Conservation (phyloP, 2,329 filamentous ascomycete species). For the Dothideomycetes sp. region DNA sequence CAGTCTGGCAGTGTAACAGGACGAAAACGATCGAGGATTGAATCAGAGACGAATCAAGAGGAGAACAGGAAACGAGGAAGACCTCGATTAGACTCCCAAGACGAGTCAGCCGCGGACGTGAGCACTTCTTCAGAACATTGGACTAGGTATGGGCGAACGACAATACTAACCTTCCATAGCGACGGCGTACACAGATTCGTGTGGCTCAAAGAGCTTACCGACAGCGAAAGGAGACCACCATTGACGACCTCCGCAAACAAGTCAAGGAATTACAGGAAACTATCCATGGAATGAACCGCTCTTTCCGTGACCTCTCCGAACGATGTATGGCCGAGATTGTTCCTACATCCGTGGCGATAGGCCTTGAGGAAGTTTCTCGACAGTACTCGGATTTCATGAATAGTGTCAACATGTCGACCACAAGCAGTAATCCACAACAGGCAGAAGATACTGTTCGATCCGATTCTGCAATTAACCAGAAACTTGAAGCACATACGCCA, state of each 20-base stretch:
- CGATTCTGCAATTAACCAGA: no score
- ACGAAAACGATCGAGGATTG: constrained; percentile 9
- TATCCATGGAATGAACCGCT: constrained; percentile 64
- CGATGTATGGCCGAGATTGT: constrained; percentile 19
- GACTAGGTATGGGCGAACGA: constrained; percentile 2
- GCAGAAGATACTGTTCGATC: no score
- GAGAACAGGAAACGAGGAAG: constrained; percentile 54
- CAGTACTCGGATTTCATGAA: no score
- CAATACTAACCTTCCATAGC: constrained; percentile 36
- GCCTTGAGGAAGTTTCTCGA: constrained; percentile 15
- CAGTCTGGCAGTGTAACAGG: background rate
- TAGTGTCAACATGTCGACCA: no score
- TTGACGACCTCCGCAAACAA: constrained; percentile 60
- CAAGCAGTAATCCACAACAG: no score
- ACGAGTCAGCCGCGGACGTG: constrained; percentile 70
- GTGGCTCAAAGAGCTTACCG: constrained; percentile 79
- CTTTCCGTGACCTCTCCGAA: constrained; percentile 60
- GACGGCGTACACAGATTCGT: constrained; percentile 77
- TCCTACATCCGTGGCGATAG: constrained; percentile 5
- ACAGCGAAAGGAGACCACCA: constrained; percentile 73
- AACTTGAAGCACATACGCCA: no score
- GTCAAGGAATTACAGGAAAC: constrained; percentile 60
- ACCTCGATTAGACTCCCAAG: constrained; percentile 65
- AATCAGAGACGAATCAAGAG: constrained; percentile 21
- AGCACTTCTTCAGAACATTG: constrained; percentile 33